phyloP scores from a whole-genome alignment of 2,329 filamentous ascomycete species.

The Endothia cerciana region DNA sequence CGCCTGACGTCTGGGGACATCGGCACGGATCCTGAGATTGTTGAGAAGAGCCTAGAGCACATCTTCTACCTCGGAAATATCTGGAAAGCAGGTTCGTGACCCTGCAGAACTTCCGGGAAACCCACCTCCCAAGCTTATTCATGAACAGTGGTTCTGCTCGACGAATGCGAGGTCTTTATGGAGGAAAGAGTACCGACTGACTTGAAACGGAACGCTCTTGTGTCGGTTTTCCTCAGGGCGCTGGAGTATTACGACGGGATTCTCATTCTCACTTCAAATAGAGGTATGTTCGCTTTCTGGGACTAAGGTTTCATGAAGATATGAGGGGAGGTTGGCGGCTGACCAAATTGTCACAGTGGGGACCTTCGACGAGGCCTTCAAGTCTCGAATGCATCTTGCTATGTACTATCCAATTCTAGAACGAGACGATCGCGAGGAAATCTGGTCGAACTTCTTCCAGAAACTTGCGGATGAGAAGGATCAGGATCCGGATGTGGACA shows the following conservation, averaged over 20 bases:
- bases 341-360: conserved; percentile 31
- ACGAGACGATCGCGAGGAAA: conserved; percentile 24
- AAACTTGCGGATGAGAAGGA: conserved; percentile 23
- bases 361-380: conserved; percentile 40
- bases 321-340: neutral
- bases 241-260: conserved; percentile 39
- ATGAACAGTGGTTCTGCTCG: conserved; percentile 39
- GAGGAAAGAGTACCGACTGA: conserved; percentile 35
- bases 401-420: conserved; percentile 35
- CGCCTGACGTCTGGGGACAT: conserved; percentile 43
- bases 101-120: neutral
- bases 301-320: too few species aligned
- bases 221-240: conserved; percentile 39
- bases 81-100: conserved; percentile 31
- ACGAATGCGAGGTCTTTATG: conserved; percentile 43
- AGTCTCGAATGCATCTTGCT: conserved; percentile 38
- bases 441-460: conserved; percentile 36
- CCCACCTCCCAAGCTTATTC: neutral
- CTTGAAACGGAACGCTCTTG: conserved; percentile 38
- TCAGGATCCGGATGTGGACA: conserved; percentile 2
- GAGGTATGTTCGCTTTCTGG: conserved; percentile 23
- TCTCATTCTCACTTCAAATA: conserved; percentile 39
- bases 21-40: conserved; percentile 36
- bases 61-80: conserved; percentile 38
- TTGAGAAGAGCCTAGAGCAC: conserved; percentile 39